Conservation (phyloP, 257 asterid species). For the Solanum verrucosum region DNA sequence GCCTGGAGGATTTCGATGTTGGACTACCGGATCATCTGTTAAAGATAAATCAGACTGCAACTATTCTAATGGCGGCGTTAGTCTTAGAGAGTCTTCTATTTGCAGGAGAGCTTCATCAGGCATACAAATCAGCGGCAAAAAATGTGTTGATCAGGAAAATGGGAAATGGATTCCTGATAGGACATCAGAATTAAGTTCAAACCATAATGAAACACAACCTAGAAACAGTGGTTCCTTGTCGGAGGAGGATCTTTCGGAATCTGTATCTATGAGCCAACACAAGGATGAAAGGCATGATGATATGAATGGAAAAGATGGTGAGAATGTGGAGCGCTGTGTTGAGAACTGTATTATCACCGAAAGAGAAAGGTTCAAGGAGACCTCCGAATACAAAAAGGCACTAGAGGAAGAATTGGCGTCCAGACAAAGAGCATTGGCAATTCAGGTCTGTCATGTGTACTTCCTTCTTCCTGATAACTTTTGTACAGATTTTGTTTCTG, state of each 20-base stretch:
- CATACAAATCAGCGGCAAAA: not conserved
- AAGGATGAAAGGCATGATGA: slow-evolving; percentile 17
- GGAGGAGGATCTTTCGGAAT: not conserved
- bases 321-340: not conserved
- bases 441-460: slow-evolving; percentile 47
- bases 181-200: not conserved
- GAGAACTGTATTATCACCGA: slow-evolving; percentile 28
- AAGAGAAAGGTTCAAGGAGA: slow-evolving; percentile 79
- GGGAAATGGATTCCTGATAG: not conserved
- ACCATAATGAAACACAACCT: slow-evolving; percentile 3
- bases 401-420: slow-evolving; percentile 78
- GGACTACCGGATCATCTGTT: not conserved
- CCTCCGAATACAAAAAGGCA: slow-evolving; percentile 74
- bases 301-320: slow-evolving; percentile 5
- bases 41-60: not conserved
- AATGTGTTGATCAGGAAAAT: not conserved
- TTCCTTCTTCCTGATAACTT: not conserved
- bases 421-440: slow-evolving; percentile 43
- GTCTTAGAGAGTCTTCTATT: not conserved
- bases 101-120: not conserved
- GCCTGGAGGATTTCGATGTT: not conserved
- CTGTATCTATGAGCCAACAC: slow-evolving; percentile 1
- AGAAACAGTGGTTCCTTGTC: not conserved
- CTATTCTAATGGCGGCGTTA: not conserved
- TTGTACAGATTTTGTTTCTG: not conserved